A percentile compares a stretch with the other conserved stretches of the same genome.
These are phyloP conservation scores for Cochlearia excelsa DNA, from an alignment of 345 rosid species.

Conservation along the genomic window DNA sequence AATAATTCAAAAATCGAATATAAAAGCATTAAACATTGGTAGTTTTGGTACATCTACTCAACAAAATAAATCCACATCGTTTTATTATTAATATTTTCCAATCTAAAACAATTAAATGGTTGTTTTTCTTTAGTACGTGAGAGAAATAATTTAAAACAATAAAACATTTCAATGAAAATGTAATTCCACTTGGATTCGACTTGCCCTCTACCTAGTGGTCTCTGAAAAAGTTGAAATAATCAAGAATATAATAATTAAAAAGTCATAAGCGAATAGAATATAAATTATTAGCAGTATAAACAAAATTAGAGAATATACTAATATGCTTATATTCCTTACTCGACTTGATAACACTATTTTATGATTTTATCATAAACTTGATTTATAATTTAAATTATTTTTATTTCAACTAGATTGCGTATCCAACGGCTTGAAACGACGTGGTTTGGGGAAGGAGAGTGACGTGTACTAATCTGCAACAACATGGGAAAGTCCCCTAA, in stretches of 20 bases:
- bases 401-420: conserved; percentile 7
- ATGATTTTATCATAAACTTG: conserved; percentile 6
- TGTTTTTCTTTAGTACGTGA: too few relatives aligned
- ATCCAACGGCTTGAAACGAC: conserved; percentile 16
- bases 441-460: background rate
- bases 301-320: conserved; percentile 24
- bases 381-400: background rate
- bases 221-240: conserved; percentile 10
- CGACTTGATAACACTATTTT: conserved; percentile 10
- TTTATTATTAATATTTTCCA: background rate
- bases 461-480: conserved; percentile 3
- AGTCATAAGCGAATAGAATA: conserved; percentile 16
- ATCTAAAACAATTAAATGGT: too few relatives aligned
- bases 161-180: too few relatives aligned
- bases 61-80: background rate
- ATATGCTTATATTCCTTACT: conserved; percentile 28
- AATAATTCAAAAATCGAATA: too few relatives aligned
- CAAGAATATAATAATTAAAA: conserved; percentile 26
- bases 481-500: conserved; percentile 32
- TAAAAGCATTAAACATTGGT: too few relatives aligned
- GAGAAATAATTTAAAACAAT: background rate
- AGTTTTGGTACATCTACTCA: background rate
- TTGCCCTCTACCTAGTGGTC: conserved; percentile 20
- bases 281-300: conserved; percentile 7
- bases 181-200: conserved; percentile 14